A percentile compares a stretch with the other conserved stretches of the same genome.
Conservation (phyloP, 2,329 filamentous ascomycete species). For the Xylogone sp. region DNA sequence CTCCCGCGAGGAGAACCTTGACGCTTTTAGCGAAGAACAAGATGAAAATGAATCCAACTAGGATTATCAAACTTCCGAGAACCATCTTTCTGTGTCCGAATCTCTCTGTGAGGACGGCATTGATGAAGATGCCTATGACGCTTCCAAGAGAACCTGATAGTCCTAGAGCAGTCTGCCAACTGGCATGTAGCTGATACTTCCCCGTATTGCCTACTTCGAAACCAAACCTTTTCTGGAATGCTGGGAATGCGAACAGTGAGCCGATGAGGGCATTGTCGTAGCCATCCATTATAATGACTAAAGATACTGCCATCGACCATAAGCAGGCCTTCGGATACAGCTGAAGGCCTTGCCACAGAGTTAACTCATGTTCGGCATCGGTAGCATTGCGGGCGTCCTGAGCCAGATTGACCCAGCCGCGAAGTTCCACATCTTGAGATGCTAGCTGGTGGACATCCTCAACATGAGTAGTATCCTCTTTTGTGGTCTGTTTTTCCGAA, state of each 20-base stretch:
- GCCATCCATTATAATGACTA: slow-evolving; percentile 34
- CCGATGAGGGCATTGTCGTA: slow-evolving; percentile 35
- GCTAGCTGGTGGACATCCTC: neutral
- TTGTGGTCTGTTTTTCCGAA: neutral
- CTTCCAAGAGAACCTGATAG: neutral
- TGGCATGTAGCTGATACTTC: slow-evolving; percentile 32
- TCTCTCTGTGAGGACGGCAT: slow-evolving; percentile 39
- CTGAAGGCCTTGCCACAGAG: neutral
- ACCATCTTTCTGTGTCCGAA: slow-evolving; percentile 45
- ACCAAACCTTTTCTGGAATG: slow-evolving; percentile 16
- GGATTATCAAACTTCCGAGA: slow-evolving; percentile 36
- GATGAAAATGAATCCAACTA: slow-evolving; percentile 41
- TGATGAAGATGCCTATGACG: slow-evolving; percentile 5
- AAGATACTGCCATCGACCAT: slow-evolving; percentile 30
- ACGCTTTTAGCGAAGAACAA: slow-evolving; percentile 44
- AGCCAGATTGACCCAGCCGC: neutral
- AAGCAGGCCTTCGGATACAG: slow-evolving; percentile 1
- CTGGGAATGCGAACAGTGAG: slow-evolving; percentile 30
- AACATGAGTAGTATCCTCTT: neutral
- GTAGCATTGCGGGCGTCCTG: neutral
- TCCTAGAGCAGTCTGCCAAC: slow-evolving; percentile 35
- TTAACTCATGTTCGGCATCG: neutral
- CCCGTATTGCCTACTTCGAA: slow-evolving; percentile 8
- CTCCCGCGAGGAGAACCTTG: slow-evolving; percentile 37
- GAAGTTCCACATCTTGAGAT: neutral